Evolutionary conservation across 306 rosid species (phyloP), one percentile per base, ranked within the genome.

Genomic region (Lathyrus oleraceus): DNA sequence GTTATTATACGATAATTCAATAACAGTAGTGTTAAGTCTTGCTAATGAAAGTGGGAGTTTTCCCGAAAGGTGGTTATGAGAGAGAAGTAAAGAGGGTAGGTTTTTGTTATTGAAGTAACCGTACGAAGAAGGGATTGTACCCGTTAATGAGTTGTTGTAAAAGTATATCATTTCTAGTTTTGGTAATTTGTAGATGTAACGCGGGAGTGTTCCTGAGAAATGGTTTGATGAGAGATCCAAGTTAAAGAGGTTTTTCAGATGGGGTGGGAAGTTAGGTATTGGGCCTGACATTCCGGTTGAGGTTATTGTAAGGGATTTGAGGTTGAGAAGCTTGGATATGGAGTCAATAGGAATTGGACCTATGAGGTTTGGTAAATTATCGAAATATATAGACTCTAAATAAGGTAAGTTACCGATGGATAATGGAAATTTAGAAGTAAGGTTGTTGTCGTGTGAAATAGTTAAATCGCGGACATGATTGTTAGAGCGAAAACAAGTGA

Each of bases 51-150:
- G 2, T 36, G 92, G 89, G 9, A 87, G 75, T 17, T 9, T 35
- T 8, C 92, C 87, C 0, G 84, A 47, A n/a, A 87, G 89, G 12
- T 70, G 62, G 79, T 87, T 84, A 78, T 77, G 84, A 5, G 91
- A 87, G 17, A 84, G 84, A 10, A 7, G 36, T 0, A 84, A 70
- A 4, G 9, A 21, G 3, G 79, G 59, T 14, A 42, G 36, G 0
- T 61, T 61, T 14, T 35, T 35, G 1, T 32, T 60, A 15, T 59
- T 25, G 62, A 84, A 84, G 39, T 17, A 36, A 1, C 84, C 84
- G 5, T 78, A 68, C 5, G 87, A 78, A 27, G 51, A 45, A 0
- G 92, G 92, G 47, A 87, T 87, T 9, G n/a, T 36, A 9, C 88
- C 83, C n/a, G 72, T 71, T n/a, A 14, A 36, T 0, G 11, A 7